Base-by-base conservation (phyloP, 2,329 filamentous ascomycete genomes). In the Talaromyces islandicus region DNA sequence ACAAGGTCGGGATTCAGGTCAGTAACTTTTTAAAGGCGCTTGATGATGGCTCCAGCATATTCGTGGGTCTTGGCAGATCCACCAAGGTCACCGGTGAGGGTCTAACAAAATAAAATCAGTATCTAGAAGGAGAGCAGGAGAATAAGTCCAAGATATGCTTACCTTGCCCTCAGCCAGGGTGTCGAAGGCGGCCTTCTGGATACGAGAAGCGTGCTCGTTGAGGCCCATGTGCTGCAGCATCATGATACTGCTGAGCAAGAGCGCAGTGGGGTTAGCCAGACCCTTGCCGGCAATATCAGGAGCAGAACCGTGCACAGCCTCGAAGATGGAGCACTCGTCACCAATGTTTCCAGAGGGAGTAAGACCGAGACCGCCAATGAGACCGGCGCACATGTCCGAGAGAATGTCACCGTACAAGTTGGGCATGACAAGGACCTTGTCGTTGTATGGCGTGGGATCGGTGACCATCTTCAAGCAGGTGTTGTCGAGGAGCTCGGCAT, bases 391-490 rank as follows among this genome's bases (percentile, higher is more conserved):
- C 91, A 97, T 96, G 79, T 99, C 94, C 73, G 93, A 97, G 67
- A 99, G 86, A 84, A 99, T 99, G 81, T 97, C 94, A 79, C 94
- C 94, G 84, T 97, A 99, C 71, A 97, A 85, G 85, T 99, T 99
- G 78, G 94, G 94, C 83, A 88, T 88, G 79, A 99, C 94, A 60
- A 99, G 87, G 62, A 99, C 92, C 86, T 97, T 97, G 86, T 97
- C 93, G 83, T 96, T 96, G 86, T 97, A 99, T 61, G 93, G 93
- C 58, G 88, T 81, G 57, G 94, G 94, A 81, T 99, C 93, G 69
- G 92, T 96, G 68, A 95, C 91, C 85, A 97, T 96, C 86, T 96
- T 97, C 75, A 99, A 82, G 86, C 94, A 99, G 70, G 93, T 94
- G 85, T 99, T 99, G 85, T 99, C 94, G 70, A 99, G 89, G 67